A percentile compares a stretch with the other conserved stretches of the same genome.
Evolutionary conservation across 1,284 basidiomycete species (phyloP).

Genomic region (Leccinum subatratum): DNA sequence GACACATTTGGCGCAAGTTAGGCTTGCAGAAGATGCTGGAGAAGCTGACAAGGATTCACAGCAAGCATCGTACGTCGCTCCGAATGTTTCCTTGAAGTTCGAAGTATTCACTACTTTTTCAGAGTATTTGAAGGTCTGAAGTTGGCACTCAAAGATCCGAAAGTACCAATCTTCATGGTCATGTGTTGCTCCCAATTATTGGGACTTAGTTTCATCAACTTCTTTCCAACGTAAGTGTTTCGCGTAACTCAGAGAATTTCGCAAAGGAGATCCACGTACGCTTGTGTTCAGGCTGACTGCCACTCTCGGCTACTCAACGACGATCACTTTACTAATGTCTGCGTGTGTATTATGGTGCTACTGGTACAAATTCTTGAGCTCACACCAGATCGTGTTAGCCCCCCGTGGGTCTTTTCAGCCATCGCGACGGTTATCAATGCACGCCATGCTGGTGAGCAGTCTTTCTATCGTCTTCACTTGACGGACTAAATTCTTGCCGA

Average conservation of each 20-base stretch:
- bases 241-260: slow-evolving; percentile 39
- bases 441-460: slow-evolving; percentile 56
- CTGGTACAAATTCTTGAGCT: slow-evolving; percentile 14
- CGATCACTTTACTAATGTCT: slow-evolving; percentile 57
- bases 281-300: slow-evolving; percentile 45
- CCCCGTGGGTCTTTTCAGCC: slow-evolving; percentile 60
- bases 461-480: background rate
- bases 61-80: slow-evolving; percentile 43
- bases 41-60: slow-evolving; percentile 59
- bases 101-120: slow-evolving; percentile 19
- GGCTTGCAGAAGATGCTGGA: slow-evolving; percentile 69
- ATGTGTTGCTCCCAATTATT: slow-evolving; percentile 51
- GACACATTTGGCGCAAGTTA: slow-evolving; percentile 60
- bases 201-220: slow-evolving; percentile 67
- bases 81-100: slow-evolving; percentile 16
- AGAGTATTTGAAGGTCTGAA: slow-evolving; percentile 51
- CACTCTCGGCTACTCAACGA: slow-evolving; percentile 62
- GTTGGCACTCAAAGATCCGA: slow-evolving; percentile 40
- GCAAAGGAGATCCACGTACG: slow-evolving; percentile 39
- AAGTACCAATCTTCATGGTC: slow-evolving; percentile 45
- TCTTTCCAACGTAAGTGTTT: slow-evolving; percentile 60
- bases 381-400: slow-evolving; percentile 34
- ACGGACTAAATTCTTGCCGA: background rate
- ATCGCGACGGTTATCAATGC: slow-evolving; percentile 55
- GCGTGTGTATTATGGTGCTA: slow-evolving; percentile 43